These are phyloP conservation scores for Vitis hybrid DNA, from an alignment of 177 flowering plant species.

Conservation along the genomic window DNA sequence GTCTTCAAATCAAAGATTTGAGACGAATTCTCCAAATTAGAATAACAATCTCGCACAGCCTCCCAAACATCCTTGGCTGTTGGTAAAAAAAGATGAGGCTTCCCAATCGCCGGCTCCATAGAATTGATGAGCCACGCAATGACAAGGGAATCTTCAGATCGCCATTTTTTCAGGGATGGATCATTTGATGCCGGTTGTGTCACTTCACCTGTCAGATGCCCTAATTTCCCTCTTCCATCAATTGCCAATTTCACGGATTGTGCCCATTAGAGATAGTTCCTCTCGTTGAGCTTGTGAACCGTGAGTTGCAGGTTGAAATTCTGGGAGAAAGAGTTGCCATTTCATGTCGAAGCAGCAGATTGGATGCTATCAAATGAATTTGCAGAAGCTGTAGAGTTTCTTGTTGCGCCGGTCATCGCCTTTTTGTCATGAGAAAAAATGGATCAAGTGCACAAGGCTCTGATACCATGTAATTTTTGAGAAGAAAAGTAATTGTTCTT, in stretches of 20 bases:
- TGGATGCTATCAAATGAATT: too few relatives aligned
- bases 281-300: not conserved
- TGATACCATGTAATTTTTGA: too few relatives aligned
- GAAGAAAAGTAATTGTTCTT: too few relatives aligned
- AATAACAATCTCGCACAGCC: not conserved
- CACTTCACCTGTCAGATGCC: not conserved
- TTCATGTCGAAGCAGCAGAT: too few relatives aligned
- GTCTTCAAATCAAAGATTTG: not conserved
- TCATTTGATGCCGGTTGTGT: not conserved
- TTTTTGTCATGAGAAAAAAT: too few relatives aligned
- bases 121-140: not conserved
- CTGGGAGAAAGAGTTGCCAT: too few relatives aligned
- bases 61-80: not conserved
- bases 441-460: too few relatives aligned
- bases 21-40: not conserved
- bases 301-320: too few relatives aligned
- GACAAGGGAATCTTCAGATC: not conserved
- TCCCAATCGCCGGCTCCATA: not conserved
- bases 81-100: not conserved
- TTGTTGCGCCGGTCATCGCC: too few relatives aligned
- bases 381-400: too few relatives aligned
- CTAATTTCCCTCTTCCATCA: not conserved
- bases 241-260: not conserved
- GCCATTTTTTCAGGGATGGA: not conserved
- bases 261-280: not conserved